These are phyloP conservation scores for Ogataea pilisensis DNA, from an alignment of 805 yeast genomes.

Conservation along the genomic window DNA sequence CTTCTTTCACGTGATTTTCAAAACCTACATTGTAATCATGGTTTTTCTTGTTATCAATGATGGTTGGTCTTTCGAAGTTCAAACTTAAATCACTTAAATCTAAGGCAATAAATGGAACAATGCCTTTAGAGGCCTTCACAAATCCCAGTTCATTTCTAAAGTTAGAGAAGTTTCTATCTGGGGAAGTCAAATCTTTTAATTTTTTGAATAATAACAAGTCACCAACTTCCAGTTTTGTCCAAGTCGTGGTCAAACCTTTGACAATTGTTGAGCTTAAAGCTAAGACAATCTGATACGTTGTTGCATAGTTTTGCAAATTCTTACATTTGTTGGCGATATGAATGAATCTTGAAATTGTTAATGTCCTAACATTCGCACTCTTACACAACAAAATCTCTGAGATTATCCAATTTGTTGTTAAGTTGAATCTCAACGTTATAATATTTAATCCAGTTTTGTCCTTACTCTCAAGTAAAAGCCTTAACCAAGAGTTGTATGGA, in stretches of 20 bases:
- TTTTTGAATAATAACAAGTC: constrained; percentile 65
- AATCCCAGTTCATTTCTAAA: constrained; percentile 58
- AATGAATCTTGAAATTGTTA: constrained; percentile 78
- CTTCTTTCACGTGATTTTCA: constrained; percentile 13
- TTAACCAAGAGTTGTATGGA: constrained; percentile 81
- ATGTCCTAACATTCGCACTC: constrained; percentile 52
- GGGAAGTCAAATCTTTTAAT: constrained; percentile 68
- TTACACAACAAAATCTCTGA: constrained; percentile 79
- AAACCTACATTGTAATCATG: constrained; percentile 20
- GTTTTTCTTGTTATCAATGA: constrained; percentile 23
- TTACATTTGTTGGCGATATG: constrained; percentile 78
- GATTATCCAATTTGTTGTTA: constrained; percentile 87
- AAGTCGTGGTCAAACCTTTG: constrained; percentile 58
- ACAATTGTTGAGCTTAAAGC: constrained; percentile 71
- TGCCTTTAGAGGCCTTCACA: constrained; percentile 62
- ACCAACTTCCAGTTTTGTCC: constrained; percentile 69
- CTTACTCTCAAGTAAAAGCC: constrained; percentile 52
- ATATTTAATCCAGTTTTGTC: constrained; percentile 66
- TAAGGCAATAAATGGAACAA: constrained; percentile 87
- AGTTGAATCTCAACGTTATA: constrained; percentile 79
- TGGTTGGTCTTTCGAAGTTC: constrained; percentile 60
- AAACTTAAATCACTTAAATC: constrained; percentile 78
- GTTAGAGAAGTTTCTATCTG: constrained; percentile 65
- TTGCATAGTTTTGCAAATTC: constrained; percentile 73
- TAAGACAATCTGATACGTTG: constrained; percentile 80